A percentile compares a stretch with the other conserved stretches of the same genome.
phyloP scores from a whole-genome alignment of 176 grass and related monocot genomes.

The Musa beccarii region DNA sequence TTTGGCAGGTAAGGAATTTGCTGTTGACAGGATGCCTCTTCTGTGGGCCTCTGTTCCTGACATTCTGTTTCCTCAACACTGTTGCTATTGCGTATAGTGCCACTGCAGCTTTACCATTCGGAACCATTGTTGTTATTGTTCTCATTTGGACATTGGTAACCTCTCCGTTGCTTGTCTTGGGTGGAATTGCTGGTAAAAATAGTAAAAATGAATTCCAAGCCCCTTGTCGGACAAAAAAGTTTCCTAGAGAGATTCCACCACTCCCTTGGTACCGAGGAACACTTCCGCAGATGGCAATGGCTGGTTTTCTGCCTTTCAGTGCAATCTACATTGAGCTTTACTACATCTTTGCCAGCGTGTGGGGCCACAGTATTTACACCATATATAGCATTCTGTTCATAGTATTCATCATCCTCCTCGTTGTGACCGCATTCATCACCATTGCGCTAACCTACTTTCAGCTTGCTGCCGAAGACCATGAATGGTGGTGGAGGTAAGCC shows the following conservation, averaged over 20 bases:
- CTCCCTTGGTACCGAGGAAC: constrained; percentile 77
- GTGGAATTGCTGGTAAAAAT: constrained; percentile 96
- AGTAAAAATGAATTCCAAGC: constrained; percentile 85
- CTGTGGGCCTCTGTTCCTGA: constrained; percentile 88
- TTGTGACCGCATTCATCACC: constrained; percentile 93
- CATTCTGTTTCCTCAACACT: constrained; percentile 95
- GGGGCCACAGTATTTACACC: constrained; percentile 97
- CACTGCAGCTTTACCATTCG: constrained; percentile 85
- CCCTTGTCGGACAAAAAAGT: constrained; percentile 84
- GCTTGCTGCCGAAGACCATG: constrained; percentile 97
- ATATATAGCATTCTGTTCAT: constrained; percentile 99
- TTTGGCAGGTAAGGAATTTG: constrained; percentile 91
- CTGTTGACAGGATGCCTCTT: constrained; percentile 82
- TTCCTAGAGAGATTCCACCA: constrained; percentile 81
- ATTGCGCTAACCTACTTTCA: constrained; percentile 98
- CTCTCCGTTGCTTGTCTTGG: constrained; percentile 87
- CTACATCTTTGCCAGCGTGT: constrained; percentile 98
- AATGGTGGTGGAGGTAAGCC: constrained; percentile 98
- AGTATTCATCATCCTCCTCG: constrained; percentile 87
- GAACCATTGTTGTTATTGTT: constrained; percentile 91
- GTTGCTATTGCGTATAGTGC: constrained; percentile 94
- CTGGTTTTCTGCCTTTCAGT: constrained; percentile 93
- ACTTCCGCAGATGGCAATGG: constrained; percentile 94
- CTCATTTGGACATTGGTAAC: constrained; percentile 97
- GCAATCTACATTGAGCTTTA: constrained; percentile 97